phyloP scores from a whole-genome alignment of 202 grass and related monocot species.

The Digitaria exilis region DNA sequence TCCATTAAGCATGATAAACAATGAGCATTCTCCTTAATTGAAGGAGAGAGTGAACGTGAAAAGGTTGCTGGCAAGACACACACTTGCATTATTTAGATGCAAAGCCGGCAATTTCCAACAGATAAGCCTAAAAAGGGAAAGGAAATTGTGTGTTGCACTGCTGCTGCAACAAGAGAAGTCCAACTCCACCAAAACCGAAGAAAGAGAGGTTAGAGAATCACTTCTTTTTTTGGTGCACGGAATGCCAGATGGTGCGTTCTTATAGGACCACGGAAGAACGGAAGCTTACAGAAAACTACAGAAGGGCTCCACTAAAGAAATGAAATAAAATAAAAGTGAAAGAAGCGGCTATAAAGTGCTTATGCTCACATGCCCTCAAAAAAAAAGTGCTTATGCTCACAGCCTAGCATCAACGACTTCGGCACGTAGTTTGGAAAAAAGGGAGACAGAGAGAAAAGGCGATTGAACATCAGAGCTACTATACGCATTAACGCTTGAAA shows the following conservation, averaged over 20 bases:
- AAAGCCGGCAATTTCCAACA: neutral
- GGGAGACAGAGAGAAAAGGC: neutral
- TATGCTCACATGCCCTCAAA: too few species aligned
- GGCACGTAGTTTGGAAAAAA: too few species aligned
- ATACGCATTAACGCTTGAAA: too few species aligned
- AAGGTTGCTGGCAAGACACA: neutral
- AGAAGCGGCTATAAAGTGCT: neutral
- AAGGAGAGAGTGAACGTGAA: neutral
- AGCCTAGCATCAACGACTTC: neutral
- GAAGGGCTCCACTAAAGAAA: neutral
- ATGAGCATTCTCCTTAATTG: neutral
- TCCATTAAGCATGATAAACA: too few species aligned
- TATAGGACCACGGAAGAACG: neutral
- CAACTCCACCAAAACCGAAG: neutral
- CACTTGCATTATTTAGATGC: neutral
- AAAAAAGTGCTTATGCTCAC: neutral
- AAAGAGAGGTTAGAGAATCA: neutral
- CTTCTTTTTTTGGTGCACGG: neutral
- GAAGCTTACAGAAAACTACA: neutral
- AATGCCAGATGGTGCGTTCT: neutral
- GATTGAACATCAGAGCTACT: neutral
- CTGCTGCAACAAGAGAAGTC: too few species aligned
- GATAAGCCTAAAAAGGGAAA: too few species aligned
- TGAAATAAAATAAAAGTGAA: neutral
- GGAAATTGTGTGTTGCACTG: too few species aligned